Conservation (phyloP, 2,329 filamentous ascomycete genomes). For the Beauveria sp. region DNA sequence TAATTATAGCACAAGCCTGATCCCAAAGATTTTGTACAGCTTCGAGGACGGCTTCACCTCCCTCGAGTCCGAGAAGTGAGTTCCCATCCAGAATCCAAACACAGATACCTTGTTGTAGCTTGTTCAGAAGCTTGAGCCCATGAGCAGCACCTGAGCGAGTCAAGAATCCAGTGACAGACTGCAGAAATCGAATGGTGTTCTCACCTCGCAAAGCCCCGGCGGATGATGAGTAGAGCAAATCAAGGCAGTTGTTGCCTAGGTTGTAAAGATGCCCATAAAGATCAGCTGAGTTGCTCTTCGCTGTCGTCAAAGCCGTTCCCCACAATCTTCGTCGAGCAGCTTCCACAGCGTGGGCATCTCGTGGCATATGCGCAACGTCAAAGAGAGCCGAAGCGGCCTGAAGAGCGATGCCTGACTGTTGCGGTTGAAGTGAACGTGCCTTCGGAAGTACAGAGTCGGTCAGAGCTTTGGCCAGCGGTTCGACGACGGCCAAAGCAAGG, state of each 20-base stretch:
- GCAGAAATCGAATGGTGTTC: conserved; percentile 40
- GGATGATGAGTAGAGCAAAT: conserved; percentile 43
- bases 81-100: conserved; percentile 57
- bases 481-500: conserved; percentile 58
- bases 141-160: conserved; percentile 7
- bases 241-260: conserved; percentile 46
- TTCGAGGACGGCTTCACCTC: conserved; percentile 31
- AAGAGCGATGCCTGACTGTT: neutral
- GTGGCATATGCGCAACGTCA: conserved; percentile 44
- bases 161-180: conserved; percentile 46
- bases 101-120: conserved; percentile 54
- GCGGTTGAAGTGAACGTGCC: neutral
- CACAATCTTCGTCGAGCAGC: conserved; percentile 59
- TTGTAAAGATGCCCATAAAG: conserved; percentile 61
- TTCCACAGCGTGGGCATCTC: conserved; percentile 56
- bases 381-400: conserved; percentile 35
- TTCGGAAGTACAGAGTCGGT: conserved; percentile 27
- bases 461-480: conserved; percentile 58
- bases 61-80: conserved; percentile 33
- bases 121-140: conserved; percentile 40
- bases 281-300: conserved; percentile 43
- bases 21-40: conserved; percentile 44
- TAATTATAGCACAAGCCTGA: conserved; percentile 34
- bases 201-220: conserved; percentile 29
- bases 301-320: conserved; percentile 29